Conservation (phyloP, 257 asterid genomes). For the Ajuga chamaepitys region DNA sequence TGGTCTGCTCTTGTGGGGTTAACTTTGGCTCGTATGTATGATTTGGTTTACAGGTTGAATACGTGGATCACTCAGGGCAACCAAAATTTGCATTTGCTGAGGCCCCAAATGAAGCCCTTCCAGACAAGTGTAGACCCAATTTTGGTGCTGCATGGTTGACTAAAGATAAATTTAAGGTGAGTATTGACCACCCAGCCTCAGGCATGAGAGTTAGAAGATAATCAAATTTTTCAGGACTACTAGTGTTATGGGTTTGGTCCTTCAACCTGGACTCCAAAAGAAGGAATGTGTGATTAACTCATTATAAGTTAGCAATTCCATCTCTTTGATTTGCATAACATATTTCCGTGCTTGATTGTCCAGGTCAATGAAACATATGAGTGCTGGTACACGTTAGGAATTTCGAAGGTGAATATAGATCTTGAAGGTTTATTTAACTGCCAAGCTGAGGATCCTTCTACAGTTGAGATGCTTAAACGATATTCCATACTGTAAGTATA, state of each 20-base stretch:
- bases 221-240: background rate
- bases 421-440: conserved; percentile 71
- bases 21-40: background rate
- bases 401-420: conserved; percentile 66
- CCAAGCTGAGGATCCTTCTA: conserved; percentile 76
- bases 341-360: conserved; percentile 21
- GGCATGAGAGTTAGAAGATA: conserved; percentile 7
- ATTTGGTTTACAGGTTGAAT: conserved; percentile 57
- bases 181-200: conserved; percentile 10
- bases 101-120: conserved; percentile 96
- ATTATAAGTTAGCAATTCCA: background rate
- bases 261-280: background rate
- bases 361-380: conserved; percentile 88
- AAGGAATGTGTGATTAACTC: conserved; percentile 6
- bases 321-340: background rate
- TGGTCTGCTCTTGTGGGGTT: background rate
- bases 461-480: conserved; percentile 73
- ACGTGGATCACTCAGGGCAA: conserved; percentile 84
- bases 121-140: conserved; percentile 76
- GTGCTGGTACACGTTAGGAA: conserved; percentile 85
- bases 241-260: background rate
- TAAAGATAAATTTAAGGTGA: conserved; percentile 78
- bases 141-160: conserved; percentile 91
- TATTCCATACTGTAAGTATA: conserved; percentile 72
- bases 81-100: conserved; percentile 71